These are phyloP conservation scores for Phytophthora sp. DNA, from an alignment of 352 stramenopile species.

Conservation along the genomic window DNA sequence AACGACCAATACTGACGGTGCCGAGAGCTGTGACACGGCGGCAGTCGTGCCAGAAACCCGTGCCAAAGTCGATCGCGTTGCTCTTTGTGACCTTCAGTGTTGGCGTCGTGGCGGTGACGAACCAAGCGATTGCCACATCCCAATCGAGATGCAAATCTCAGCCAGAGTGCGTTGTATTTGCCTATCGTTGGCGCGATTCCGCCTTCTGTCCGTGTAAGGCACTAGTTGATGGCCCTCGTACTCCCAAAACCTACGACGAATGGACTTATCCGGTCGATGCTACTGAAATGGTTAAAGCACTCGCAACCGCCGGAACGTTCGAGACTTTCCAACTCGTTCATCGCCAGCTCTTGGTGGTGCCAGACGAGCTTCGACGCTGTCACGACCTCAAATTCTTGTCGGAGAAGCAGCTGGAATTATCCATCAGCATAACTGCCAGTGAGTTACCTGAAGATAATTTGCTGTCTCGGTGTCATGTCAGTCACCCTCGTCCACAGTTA, in stretches of 20 bases:
- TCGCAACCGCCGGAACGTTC: constrained; percentile 31
- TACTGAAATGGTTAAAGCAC: constrained; percentile 20
- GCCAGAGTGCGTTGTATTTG: constrained; percentile 37
- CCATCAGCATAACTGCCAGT: background rate
- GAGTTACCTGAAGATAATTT: no score
- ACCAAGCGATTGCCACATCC: constrained; percentile 19
- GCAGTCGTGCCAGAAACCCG: background rate
- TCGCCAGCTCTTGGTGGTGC: constrained; percentile 20
- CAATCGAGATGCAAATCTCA: constrained; percentile 16
- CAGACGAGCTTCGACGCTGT: constrained; percentile 38
- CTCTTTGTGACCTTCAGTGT: constrained; percentile 29
- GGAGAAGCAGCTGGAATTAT: background rate
- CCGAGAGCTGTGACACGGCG: no score
- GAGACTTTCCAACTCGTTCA: constrained; percentile 44
- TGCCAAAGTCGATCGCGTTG: background rate
- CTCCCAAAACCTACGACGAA: constrained; percentile 35
- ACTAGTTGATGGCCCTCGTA: constrained; percentile 28
- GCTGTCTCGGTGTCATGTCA: no score
- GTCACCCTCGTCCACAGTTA: no score
- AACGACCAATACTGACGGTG: background rate
- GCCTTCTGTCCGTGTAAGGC: constrained; percentile 36
- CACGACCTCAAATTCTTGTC: constrained; percentile 45
- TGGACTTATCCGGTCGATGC: constrained; percentile 34
- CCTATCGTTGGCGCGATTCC: constrained; percentile 23
- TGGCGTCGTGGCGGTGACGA: constrained; percentile 6